Evolutionary conservation across 1,284 basidiomycete species (phyloP), one percentile per base, ranked within the genome.

Genomic region (Rhodotorula sp.): DNA sequence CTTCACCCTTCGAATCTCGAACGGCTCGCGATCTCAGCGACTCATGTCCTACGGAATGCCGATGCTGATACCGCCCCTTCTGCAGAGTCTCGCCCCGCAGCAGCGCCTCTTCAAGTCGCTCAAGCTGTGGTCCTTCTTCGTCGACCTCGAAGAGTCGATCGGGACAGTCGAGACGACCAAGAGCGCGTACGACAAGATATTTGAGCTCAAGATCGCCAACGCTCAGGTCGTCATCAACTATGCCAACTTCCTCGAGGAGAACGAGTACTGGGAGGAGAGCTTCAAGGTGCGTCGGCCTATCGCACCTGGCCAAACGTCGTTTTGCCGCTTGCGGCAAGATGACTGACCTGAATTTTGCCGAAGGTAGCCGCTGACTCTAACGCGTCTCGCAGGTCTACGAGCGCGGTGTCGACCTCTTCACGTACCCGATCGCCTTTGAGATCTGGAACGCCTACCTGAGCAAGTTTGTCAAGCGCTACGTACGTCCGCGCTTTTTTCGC

Each of bases 401-500:
- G 81, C 89, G 96, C 58, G 97, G 97, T 56, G 93, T 97, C 14
- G 97, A 99, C 77, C 84, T 98, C 25, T 99, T 99, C 85, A 95
- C 94, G 12, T 99, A 94, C 85, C 97, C 97, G 0, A 89, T 99
- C 60, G 96, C 93, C 4, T 99, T 98, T 81, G 97, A 99, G 83
- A 89, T 99, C 75, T 99, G 97, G 96, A 99, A 99, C 81, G 96
- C 97, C 69, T 99, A 98, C 82, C 84, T 99, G 53, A 91, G 92
- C 69, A 98, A 98, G 83, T 99, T 99, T 80, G 88, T 96, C 74
- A 96, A 94, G 83, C 90, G 97, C 81, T 98, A 97, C 83, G 92
- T 93, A 78, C 80, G 90, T 86, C 12, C 12, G 4, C 25, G 16
- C 19, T 41, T 16, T 16, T 46, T n/a, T 14, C 52, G 52, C 34